phyloP scores from a whole-genome alignment of 1,284 basidiomycete genomes.

The Austroboletus niveus region DNA sequence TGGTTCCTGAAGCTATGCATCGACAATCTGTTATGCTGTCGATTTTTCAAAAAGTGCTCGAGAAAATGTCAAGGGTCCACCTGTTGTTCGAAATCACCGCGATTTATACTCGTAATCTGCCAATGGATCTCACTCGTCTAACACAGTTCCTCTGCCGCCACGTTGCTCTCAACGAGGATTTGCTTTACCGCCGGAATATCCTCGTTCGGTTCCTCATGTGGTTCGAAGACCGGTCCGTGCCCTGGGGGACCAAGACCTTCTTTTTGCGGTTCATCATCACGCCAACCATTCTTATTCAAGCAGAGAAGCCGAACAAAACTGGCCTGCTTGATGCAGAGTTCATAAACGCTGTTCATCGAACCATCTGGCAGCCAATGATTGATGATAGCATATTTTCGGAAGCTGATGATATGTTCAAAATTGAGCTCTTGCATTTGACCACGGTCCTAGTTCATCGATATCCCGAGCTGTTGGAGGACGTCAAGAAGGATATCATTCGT shows the following conservation, averaged over 20 bases:
- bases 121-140: slow-evolving; percentile 81
- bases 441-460: slow-evolving; percentile 89
- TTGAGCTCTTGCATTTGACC: slow-evolving; percentile 91
- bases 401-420: slow-evolving; percentile 80
- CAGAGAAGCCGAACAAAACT: slow-evolving; percentile 52
- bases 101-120: slow-evolving; percentile 78
- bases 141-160: slow-evolving; percentile 89
- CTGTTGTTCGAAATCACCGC: slow-evolving; percentile 87
- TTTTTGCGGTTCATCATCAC: slow-evolving; percentile 89
- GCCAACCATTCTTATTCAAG: slow-evolving; percentile 83
- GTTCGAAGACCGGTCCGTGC: slow-evolving; percentile 68
- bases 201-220: slow-evolving; percentile 84
- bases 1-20: slow-evolving; percentile 54
- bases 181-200: slow-evolving; percentile 77
- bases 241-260: slow-evolving; percentile 82
- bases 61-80: slow-evolving; percentile 75
- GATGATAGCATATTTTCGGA: slow-evolving; percentile 57
- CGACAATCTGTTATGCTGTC: slow-evolving; percentile 71
- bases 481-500: slow-evolving; percentile 93
- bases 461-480: slow-evolving; percentile 72
- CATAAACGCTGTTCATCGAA: slow-evolving; percentile 65
- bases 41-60: slow-evolving; percentile 74
- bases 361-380: slow-evolving; percentile 80
- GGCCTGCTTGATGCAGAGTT: slow-evolving; percentile 72
- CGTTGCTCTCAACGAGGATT: slow-evolving; percentile 67